Evolutionary conservation across 2,329 filamentous ascomycete species (phyloP).

Genomic region (Stemphylium vesicarium): DNA sequence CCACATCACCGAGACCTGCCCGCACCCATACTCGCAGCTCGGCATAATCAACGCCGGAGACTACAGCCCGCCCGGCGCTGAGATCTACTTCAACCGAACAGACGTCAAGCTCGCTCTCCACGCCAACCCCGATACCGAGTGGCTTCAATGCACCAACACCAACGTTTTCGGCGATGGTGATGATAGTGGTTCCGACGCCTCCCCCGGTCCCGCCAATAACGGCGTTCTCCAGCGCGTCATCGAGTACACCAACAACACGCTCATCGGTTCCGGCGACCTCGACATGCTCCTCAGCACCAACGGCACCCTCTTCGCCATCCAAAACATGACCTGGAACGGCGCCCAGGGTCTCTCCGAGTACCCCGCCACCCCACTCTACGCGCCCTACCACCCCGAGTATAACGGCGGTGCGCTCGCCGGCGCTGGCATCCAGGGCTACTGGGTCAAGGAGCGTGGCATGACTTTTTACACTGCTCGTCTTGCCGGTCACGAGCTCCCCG

Average conservation of each 20-base stretch:
- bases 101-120: conserved; percentile 60
- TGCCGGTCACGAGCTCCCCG: conserved; percentile 53
- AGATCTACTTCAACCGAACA: conserved; percentile 59
- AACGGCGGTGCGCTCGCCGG: conserved; percentile 50
- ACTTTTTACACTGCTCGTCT: conserved; percentile 54
- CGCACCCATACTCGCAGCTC: conserved; percentile 47
- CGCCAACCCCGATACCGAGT: conserved; percentile 53
- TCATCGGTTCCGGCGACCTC: conserved; percentile 57
- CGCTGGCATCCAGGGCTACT: conserved; percentile 51
- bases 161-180: conserved; percentile 52
- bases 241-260: conserved; percentile 59
- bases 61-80: conserved; percentile 49
- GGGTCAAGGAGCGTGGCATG: conserved; percentile 53
- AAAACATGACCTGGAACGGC: conserved; percentile 63
- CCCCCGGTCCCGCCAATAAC: conserved; percentile 48
- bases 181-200: conserved; percentile 40
- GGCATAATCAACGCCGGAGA: conserved; percentile 49
- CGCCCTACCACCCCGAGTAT: conserved; percentile 54
- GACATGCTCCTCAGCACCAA: conserved; percentile 59
- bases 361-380: conserved; percentile 52
- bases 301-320: conserved; percentile 59
- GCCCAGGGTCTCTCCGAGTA: conserved; percentile 54
- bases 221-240: conserved; percentile 57
- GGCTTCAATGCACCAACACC: conserved; percentile 50
- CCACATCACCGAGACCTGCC: conserved; percentile 56